Percentiles rank a stretch among this genome's conserved stretches.
phyloP scores from a whole-genome alignment of 2,329 filamentous ascomycete species.

The Gnomoniopsis sp. region DNA sequence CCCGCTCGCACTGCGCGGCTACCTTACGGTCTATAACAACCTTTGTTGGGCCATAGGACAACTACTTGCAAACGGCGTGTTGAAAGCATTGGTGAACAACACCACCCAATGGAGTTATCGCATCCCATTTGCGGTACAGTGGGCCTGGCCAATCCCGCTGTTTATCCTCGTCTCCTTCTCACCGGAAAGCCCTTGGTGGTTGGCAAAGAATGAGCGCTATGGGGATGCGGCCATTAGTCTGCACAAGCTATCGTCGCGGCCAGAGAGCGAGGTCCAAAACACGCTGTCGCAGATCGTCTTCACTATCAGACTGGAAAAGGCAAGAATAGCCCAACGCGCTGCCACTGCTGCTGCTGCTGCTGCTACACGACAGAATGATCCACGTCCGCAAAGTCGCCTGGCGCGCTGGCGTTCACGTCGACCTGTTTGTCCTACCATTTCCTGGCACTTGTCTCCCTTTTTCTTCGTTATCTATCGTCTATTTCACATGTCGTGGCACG shows the following conservation, averaged over 20 bases:
- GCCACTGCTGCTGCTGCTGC: conserved; percentile 6
- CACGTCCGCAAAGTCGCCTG: conserved; percentile 1
- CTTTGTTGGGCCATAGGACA: conserved; percentile 25
- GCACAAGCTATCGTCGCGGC: conserved; percentile 35
- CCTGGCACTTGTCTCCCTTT: not conserved
- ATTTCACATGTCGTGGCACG: not conserved
- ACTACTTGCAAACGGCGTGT: conserved; percentile 23
- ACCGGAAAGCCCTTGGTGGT: conserved; percentile 25
- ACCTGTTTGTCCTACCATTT: conserved; percentile 10
- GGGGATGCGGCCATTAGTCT: conserved; percentile 29
- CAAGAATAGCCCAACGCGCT: conserved; percentile 6
- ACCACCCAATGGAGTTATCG: conserved; percentile 25
- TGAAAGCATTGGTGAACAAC: conserved; percentile 19
- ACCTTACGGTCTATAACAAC: conserved; percentile 27
- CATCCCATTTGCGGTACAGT: conserved; percentile 24
- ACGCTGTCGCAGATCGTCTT: conserved; percentile 3
- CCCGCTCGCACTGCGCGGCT: conserved; percentile 25
- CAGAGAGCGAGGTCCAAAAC: conserved; percentile 8
- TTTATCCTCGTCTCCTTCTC: conserved; percentile 19
- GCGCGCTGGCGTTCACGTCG: conserved; percentile 2
- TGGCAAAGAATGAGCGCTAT: conserved; percentile 14
- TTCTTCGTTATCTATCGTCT: not conserved
- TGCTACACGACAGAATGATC: conserved; percentile 1
- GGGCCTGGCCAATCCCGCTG: conserved; percentile 20
- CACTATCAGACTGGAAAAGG: conserved; percentile 12